Evolutionary conservation across 768 basidiomycete genomes (phyloP).

Genomic region (Tylopilus rubrobrunneus): DNA sequence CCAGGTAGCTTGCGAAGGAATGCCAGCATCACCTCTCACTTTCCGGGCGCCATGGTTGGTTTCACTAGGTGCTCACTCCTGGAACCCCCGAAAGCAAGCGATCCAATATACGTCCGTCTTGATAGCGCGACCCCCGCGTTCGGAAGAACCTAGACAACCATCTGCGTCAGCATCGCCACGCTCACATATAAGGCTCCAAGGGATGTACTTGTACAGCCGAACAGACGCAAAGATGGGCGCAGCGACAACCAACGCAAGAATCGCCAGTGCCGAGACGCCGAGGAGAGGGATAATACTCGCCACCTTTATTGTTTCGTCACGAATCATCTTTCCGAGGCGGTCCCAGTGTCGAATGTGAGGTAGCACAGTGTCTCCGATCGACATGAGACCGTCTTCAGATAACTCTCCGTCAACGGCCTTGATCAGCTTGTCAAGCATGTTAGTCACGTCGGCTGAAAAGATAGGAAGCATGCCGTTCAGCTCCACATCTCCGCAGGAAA

Average conservation of each 20-base stretch:
- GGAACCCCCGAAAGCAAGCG: background rate
- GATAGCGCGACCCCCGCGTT: background rate
- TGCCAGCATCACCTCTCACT: background rate
- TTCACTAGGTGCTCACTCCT: too few species aligned
- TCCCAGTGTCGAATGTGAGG: conserved; percentile 14
- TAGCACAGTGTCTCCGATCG: conserved; percentile 3
- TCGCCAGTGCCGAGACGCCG: conserved; percentile 1
- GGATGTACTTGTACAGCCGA: conserved; percentile 9
- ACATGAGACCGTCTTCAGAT: conserved; percentile 2
- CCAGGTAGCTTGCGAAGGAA: too few species aligned
- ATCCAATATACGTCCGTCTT: conserved; percentile 5
- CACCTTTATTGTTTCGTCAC: background rate
- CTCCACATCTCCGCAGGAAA: too few species aligned
- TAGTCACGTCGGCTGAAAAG: background rate
- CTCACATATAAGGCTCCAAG: background rate
- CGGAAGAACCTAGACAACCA: background rate
- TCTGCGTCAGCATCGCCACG: background rate
- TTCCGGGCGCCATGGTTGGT: too few species aligned
- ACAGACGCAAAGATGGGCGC: conserved; percentile 11
- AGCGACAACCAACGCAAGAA: conserved; percentile 3
- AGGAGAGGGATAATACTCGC: background rate
- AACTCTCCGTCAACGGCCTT: conserved; percentile 7
- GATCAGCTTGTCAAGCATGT: conserved; percentile 1
- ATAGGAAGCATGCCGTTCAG: background rate
- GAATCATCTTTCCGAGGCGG: conserved; percentile 2